Evolutionary conservation across 1,139 yeast genomes (phyloP), one percentile per base, ranked within the genome.

Genomic region (Blastobotrys apis): DNA sequence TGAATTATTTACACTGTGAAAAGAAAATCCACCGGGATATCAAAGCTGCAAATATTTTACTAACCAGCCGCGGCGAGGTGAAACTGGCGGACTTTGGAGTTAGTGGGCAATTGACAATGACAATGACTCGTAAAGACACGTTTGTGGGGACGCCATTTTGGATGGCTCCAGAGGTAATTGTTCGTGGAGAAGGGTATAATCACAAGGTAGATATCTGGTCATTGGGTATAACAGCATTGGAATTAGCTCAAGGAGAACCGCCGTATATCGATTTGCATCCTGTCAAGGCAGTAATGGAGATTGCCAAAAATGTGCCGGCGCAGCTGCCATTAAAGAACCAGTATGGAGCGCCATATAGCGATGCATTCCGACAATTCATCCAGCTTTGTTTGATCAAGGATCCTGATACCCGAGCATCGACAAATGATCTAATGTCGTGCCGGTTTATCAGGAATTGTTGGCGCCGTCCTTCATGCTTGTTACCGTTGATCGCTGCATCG

Each of bases 141-240:
- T 88, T 94, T 55, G 97, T 90, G 6, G 98, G 98, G 0, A 90
- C 97, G 0, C 97, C 98, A 17, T 90, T 87, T 63, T 92, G 97
- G 92, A 92, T 92, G 97, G 94, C 97, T 0, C 98, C 98, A 0
- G 98, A 92, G 57, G 94, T 92, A 1, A 51, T 85, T 51, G 88
- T 84, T 22, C 75, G 81, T 6, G 71, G 87, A 54, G 81, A 83
- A 55, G 92, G 84, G 50, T 86, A 86, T 63, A 94, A 92, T 4
- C 88, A 92, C 31, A 84, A 85, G 63, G 94, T 84, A 38, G 95
- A 86, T 64, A 80, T 86, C 33, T 86, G 95, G 95, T 84, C 94
- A 1, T 68, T 86, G 47, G 95, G 95, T 53, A 85, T 86, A 45
- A 86, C 87, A 85, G 78, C 84, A 16, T 44, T 47, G 19, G 50